Conservation (phyloP, 169 alveolate genomes). For the Eimeria praecox region DNA sequence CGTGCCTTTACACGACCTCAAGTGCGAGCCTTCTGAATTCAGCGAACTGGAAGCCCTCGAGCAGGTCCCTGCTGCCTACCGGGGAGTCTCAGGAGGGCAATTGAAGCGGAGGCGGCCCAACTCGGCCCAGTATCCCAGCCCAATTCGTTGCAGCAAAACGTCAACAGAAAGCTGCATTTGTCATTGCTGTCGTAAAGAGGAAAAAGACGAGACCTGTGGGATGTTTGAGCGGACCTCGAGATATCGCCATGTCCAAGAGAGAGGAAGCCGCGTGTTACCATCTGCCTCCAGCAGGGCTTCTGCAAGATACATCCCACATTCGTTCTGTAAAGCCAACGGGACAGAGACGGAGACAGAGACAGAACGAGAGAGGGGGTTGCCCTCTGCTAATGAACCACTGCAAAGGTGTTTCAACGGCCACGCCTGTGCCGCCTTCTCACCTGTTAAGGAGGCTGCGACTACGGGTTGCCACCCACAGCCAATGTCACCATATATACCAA, state of each 20-base stretch:
- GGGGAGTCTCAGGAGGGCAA: neutral
- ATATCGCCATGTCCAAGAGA: neutral
- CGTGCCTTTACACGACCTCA: neutral
- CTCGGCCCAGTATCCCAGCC: neutral
- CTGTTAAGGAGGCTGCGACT: neutral
- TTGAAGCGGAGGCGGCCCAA: neutral
- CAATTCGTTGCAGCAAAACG: neutral
- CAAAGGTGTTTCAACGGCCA: neutral
- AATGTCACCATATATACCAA: neutral
- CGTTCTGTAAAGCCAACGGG: neutral
- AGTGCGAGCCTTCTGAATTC: neutral
- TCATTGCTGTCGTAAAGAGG: neutral
- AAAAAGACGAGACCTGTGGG: neutral
- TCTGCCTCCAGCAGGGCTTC: neutral
- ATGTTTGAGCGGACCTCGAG: neutral
- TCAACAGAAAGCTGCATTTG: neutral
- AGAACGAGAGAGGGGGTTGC: neutral
- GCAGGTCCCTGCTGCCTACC: neutral
- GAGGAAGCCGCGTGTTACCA: neutral
- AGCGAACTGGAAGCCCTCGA: neutral
- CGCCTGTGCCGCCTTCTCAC: neutral
- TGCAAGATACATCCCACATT: neutral
- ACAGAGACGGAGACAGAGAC: constrained; percentile 7
- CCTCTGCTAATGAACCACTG: neutral
- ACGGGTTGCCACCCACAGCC: neutral